Conservation (phyloP, 805 yeast species). For the Saccharomycopsis babjevae region DNA sequence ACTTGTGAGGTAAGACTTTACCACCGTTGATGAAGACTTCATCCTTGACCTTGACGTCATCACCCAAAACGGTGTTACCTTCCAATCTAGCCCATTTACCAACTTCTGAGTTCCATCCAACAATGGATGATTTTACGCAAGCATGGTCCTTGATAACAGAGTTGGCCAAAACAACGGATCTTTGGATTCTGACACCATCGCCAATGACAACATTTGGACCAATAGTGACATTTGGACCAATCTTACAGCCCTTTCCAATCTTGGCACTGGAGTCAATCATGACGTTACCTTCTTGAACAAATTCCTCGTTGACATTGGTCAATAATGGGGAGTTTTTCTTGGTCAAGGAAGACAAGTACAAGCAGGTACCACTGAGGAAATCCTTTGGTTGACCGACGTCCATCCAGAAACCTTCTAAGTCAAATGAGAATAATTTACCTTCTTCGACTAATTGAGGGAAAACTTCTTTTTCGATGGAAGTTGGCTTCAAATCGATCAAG, state of each 20-base stretch:
- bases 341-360: conserved; percentile 79
- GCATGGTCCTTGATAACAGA: conserved; percentile 94
- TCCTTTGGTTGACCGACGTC: conserved; percentile 99
- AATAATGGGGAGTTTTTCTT: conserved; percentile 68
- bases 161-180: conserved; percentile 87
- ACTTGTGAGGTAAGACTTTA: conserved; percentile 96
- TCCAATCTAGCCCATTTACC: conserved; percentile 99
- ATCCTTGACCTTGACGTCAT: conserved; percentile 96
- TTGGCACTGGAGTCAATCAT: conserved; percentile 91
- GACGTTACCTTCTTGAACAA: conserved; percentile 84
- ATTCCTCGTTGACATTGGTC: conserved; percentile 49
- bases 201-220: conserved; percentile 96
- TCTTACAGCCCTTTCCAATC: conserved; percentile 84
- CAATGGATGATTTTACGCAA: conserved; percentile 93
- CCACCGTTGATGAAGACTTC: conserved; percentile 99
- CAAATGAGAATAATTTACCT: conserved; percentile 85
- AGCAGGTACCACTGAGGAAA: conserved; percentile 89
- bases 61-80: conserved; percentile 96
- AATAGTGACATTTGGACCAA: conserved; percentile 96
- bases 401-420: conserved; percentile 99
- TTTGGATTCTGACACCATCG: conserved; percentile 96
- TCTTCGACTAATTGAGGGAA: conserved; percentile 93
- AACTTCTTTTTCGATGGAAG: conserved; percentile 98
- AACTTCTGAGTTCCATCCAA: conserved; percentile 97
- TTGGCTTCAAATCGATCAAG: conserved; percentile 94